Conservation (phyloP, 2,329 filamentous ascomycete species). For the Hymenoscyphus salicellus region DNA sequence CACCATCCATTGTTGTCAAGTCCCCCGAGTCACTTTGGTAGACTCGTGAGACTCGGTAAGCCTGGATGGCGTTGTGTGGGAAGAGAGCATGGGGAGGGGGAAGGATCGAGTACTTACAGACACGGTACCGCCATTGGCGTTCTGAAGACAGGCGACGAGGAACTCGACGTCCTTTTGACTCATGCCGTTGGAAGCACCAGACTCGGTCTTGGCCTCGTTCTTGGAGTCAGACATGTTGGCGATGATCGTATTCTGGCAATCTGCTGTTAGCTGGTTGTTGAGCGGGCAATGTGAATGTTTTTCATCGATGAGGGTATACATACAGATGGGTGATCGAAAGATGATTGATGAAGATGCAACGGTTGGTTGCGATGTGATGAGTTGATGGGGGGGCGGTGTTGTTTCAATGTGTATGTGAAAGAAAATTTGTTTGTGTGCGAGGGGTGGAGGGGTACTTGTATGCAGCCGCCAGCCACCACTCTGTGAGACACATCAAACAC, state of each 20-base stretch:
- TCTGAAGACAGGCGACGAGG: slow-evolving; percentile 27
- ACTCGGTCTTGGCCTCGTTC: background rate
- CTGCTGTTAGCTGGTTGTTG: background rate
- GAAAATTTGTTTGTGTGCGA: background rate
- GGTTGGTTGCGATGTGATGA: no score
- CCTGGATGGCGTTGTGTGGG: no score
- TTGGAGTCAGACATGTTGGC: background rate
- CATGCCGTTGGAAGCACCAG: slow-evolving; percentile 16
- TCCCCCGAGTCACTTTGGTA: background rate
- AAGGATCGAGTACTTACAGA: slow-evolving; percentile 22
- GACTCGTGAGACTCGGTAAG: background rate
- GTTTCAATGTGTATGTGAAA: background rate
- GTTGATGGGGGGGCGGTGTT: background rate
- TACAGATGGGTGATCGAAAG: background rate
- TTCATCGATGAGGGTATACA: background rate
- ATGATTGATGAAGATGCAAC: background rate
- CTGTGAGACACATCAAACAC: background rate
- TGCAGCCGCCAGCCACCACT: background rate
- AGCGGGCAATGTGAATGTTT: background rate
- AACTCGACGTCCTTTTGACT: slow-evolving; percentile 24
- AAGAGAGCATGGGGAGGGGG: background rate
- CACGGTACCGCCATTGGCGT: slow-evolving; percentile 25
- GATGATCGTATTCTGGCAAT: background rate
- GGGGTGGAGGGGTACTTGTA: background rate
- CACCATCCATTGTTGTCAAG: background rate